phyloP scores from a whole-genome alignment of 805 yeast species.

The Starmerella scarabaei region DNA sequence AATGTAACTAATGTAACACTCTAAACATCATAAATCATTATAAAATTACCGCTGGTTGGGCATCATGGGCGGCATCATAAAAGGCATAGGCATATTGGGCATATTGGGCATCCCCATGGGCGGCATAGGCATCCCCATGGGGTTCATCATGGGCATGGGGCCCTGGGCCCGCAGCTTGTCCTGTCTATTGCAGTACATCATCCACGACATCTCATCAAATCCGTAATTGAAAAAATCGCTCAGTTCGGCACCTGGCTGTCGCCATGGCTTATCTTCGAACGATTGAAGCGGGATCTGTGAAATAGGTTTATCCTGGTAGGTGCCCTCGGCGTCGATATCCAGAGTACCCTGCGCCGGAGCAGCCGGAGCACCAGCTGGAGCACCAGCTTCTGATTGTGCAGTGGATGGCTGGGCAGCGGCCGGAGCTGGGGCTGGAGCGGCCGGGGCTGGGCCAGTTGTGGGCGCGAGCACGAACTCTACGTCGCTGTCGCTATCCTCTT shows the following conservation, averaged over 20 bases:
- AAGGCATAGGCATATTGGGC: conserved; percentile 11
- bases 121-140: conserved; percentile 19
- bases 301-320: conserved; percentile 66
- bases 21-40: not conserved
- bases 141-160: conserved; percentile 27
- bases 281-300: conserved; percentile 69
- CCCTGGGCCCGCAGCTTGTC: conserved; percentile 66
- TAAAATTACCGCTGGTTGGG: conserved; percentile 1
- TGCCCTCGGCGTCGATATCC: conserved; percentile 63
- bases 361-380: conserved; percentile 6
- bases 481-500: conserved; percentile 38
- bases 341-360: conserved; percentile 25
- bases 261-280: conserved; percentile 92
- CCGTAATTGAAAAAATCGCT: conserved; percentile 94
- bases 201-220: conserved; percentile 93
- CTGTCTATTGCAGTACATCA: conserved; percentile 77
- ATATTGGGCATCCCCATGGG: conserved; percentile 19
- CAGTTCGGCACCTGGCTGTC: conserved; percentile 90
- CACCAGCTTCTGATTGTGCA: not conserved
- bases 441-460: conserved; percentile 1
- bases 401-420: not conserved
- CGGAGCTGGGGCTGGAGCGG: conserved; percentile 1
- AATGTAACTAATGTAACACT: too few species aligned
- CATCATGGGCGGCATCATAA: conserved; percentile 11
- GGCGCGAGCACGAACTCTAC: conserved; percentile 65